These are phyloP conservation scores for Mallotus japonicus DNA, from an alignment of 441 rosid species.

Conservation along the genomic window DNA sequence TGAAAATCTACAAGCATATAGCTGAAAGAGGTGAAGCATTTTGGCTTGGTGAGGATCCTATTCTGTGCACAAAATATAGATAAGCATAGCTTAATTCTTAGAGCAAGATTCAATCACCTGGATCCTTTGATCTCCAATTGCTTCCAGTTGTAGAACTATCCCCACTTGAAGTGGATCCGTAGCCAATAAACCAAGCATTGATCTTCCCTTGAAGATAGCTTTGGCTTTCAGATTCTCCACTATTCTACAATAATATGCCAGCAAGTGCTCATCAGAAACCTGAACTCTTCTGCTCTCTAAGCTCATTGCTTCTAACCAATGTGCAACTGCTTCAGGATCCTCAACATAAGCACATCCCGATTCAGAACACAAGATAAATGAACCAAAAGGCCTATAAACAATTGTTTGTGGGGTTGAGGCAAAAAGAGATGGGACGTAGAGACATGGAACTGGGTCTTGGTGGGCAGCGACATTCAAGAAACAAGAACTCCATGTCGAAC, in stretches of 20 bases:
- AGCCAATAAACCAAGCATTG: not conserved
- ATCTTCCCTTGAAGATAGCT: conserved; percentile 24
- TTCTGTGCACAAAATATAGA: not conserved
- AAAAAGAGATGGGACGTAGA: conserved; percentile 12
- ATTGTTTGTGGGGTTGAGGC: conserved; percentile 11
- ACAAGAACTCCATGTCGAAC: conserved; percentile 46
- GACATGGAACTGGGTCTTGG: conserved; percentile 37
- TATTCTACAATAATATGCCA: conserved; percentile 21
- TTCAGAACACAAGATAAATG: conserved; percentile 49
- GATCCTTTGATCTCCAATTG: conserved; percentile 26
- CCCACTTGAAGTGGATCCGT: conserved; percentile 27
- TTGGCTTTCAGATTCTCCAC: conserved; percentile 18
- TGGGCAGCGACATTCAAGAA: conserved; percentile 56
- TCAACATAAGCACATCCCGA: conserved; percentile 43
- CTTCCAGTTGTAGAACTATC: conserved; percentile 31
- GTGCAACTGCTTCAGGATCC: conserved; percentile 37
- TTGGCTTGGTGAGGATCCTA: not conserved
- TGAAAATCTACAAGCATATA: conserved; percentile 2
- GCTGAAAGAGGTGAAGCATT: not conserved
- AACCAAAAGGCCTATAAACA: conserved; percentile 56
- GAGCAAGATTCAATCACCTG: conserved; percentile 26
- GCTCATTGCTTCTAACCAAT: conserved; percentile 26
- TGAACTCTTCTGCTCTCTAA: conserved; percentile 7
- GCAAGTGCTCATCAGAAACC: conserved; percentile 17
- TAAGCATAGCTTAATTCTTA: not conserved